Conservation (phyloP, 495 filamentous ascomycete species). For the Podospora tetraspora region DNA sequence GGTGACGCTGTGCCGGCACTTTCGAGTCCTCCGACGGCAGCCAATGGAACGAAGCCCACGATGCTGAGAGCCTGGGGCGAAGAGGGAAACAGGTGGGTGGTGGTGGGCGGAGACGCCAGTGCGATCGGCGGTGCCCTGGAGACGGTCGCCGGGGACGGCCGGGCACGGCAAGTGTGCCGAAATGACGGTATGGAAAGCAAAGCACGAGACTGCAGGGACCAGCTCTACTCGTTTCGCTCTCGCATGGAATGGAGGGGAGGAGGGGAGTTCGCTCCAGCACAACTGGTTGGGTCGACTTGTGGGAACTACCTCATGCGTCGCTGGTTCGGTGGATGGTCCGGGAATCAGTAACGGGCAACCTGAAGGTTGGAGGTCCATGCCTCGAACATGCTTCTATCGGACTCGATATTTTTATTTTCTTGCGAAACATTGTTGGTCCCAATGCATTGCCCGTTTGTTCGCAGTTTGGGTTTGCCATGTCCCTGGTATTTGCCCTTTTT, state of each 20-base stretch:
- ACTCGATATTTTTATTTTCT: background rate
- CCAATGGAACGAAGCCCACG: background rate
- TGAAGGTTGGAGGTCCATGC: too few species aligned
- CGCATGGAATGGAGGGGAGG: background rate
- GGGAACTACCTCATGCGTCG: background rate
- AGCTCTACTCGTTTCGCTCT: background rate
- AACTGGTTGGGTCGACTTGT: background rate
- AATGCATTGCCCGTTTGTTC: background rate
- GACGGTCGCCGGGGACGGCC: background rate
- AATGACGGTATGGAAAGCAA: slow-evolving; percentile 1
- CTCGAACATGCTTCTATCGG: background rate
- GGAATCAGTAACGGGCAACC: too few species aligned
- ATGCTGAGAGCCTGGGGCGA: background rate
- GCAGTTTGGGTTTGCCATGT: background rate
- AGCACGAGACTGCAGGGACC: background rate
- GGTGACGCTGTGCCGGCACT: background rate
- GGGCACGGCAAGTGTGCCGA: slow-evolving; percentile 1
- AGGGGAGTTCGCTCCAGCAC: too few species aligned
- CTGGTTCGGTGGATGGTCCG: background rate
- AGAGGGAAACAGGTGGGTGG: too few species aligned
- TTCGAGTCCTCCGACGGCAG: background rate
- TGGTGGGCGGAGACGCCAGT: background rate
- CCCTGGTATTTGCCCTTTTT: background rate
- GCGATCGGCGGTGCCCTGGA: background rate
- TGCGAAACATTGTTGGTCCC: background rate